phyloP scores from a whole-genome alignment of 2,329 filamentous ascomycete species.

The Tolypocladium capitatum region DNA sequence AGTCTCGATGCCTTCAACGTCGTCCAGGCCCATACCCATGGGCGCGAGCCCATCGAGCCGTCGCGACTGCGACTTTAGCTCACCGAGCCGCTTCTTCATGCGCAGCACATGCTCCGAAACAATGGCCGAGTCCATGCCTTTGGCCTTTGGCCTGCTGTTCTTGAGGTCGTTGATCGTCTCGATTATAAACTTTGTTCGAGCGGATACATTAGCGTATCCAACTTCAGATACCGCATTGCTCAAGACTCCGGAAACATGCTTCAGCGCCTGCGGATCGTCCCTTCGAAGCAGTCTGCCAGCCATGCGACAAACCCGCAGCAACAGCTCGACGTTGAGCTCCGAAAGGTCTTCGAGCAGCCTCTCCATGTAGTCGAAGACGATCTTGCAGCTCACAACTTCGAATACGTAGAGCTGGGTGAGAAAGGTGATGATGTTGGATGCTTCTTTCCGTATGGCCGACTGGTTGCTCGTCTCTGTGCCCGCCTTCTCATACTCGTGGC shows the following conservation, averaged over 20 bases:
- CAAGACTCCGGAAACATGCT: constrained; percentile 73
- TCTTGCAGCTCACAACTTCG: constrained; percentile 66
- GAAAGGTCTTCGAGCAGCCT: constrained; percentile 61
- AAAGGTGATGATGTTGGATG: constrained; percentile 66
- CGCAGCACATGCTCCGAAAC: constrained; percentile 70
- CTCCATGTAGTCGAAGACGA: constrained; percentile 86
- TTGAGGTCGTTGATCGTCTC: constrained; percentile 91
- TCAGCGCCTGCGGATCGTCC: constrained; percentile 78
- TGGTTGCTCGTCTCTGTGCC: constrained; percentile 27
- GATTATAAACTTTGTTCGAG: constrained; percentile 93
- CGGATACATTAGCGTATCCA: constrained; percentile 60
- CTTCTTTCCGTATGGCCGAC: constrained; percentile 19
- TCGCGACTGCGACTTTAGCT: constrained; percentile 46
- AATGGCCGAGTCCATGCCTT: constrained; percentile 54
- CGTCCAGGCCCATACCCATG: constrained; percentile 64
- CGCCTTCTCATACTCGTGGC: constrained; percentile 43
- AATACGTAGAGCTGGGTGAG: constrained; percentile 86
- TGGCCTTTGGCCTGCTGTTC: constrained; percentile 79
- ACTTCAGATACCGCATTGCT: constrained; percentile 56
- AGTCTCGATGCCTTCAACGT: constrained; percentile 72
- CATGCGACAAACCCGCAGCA: constrained; percentile 71
- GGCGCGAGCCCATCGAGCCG: constrained; percentile 65
- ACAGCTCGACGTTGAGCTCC: constrained; percentile 76
- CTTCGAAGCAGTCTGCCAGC: constrained; percentile 72
- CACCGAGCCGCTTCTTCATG: constrained; percentile 79